Evolutionary conservation across 441 rosid genomes (phyloP).

Genomic region (Eruca vesicaria): DNA sequence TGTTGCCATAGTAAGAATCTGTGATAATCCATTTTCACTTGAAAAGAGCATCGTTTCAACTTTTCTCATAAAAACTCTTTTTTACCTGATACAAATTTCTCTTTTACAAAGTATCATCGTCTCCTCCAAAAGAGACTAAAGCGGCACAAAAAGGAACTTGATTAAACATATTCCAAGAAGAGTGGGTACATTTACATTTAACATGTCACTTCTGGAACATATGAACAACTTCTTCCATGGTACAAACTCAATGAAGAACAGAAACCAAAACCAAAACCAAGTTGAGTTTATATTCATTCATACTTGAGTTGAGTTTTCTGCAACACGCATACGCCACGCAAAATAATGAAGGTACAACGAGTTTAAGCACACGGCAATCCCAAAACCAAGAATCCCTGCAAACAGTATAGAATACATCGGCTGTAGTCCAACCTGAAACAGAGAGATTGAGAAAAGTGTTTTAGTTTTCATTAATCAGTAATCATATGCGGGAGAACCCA

Average conservation of each 20-base stretch:
- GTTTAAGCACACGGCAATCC: slow-evolving; percentile 68
- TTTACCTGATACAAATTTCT: not conserved
- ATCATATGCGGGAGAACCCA: not conserved
- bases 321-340: slow-evolving; percentile 55
- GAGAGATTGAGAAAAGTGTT: slow-evolving; percentile 5
- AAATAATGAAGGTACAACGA: slow-evolving; percentile 58
- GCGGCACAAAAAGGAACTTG: not conserved
- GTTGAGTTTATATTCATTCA: slow-evolving; percentile 34
- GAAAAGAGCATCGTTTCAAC: not conserved
- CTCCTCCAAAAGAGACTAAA: not conserved
- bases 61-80: not conserved
- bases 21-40: not conserved
- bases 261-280: not conserved
- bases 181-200: slow-evolving; percentile 20
- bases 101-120: not conserved
- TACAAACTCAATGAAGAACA: slow-evolving; percentile 13
- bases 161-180: slow-evolving; percentile 15
- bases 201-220: slow-evolving; percentile 2
- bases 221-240: slow-evolving; percentile 10
- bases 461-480: not conserved
- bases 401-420: slow-evolving; percentile 60
- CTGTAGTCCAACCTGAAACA: slow-evolving; percentile 64
- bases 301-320: slow-evolving; percentile 48
- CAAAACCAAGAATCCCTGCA: slow-evolving; percentile 75
- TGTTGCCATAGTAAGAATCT: not conserved